phyloP scores from a whole-genome alignment of 2,329 filamentous ascomycete genomes.

The Pyrenophora graminea region DNA sequence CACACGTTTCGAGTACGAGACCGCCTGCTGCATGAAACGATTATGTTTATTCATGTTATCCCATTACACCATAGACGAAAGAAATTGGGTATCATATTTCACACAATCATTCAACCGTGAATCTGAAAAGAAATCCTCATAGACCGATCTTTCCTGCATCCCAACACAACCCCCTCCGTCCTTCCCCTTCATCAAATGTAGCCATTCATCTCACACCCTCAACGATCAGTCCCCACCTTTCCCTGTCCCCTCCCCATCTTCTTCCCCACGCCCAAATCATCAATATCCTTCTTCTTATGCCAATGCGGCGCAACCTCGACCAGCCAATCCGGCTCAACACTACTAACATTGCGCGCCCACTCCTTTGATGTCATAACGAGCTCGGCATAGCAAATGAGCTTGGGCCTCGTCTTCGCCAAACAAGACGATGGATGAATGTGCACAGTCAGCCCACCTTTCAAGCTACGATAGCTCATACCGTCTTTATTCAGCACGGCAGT shows the following conservation, averaged over 20 bases:
- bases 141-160: too few species aligned
- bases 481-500: conserved; percentile 80
- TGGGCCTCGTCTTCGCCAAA: conserved; percentile 73
- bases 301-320: conserved; percentile 91
- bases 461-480: conserved; percentile 85
- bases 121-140: too few species aligned
- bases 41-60: too few species aligned
- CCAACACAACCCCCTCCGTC: too few species aligned
- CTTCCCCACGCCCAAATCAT: conserved; percentile 12
- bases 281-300: conserved; percentile 70
- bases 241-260: conserved; percentile 39
- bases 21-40: too few species aligned
- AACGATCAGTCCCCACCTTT: too few species aligned
- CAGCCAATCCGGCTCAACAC: conserved; percentile 82
- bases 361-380: conserved; percentile 83
- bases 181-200: too few species aligned
- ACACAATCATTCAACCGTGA: too few species aligned
- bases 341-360: conserved; percentile 88
- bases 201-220: too few species aligned
- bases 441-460: conserved; percentile 87
- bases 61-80: too few species aligned
- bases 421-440: conserved; percentile 83
- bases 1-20: too few species aligned
- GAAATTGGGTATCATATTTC: too few species aligned
- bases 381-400: conserved; percentile 87